Percentiles rank a stretch among this genome's conserved stretches.
Evolutionary conservation across 164 flowering plant genomes (phyloP).

Genomic region (Akebia trifoliata): DNA sequence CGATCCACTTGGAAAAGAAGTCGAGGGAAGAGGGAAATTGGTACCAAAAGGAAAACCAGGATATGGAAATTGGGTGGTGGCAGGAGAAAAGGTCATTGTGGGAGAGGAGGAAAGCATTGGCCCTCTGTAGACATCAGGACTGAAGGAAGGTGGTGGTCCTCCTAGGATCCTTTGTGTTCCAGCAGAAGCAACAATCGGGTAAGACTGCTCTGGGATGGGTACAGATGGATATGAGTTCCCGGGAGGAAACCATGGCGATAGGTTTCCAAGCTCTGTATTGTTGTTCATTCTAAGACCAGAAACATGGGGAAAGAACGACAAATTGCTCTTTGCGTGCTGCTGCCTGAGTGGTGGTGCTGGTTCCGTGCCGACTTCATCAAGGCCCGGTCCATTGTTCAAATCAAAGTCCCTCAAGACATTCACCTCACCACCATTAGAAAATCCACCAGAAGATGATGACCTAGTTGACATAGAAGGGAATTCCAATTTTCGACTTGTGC

Average conservation of each 20-base stretch:
- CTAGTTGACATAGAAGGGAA: constrained; percentile 23
- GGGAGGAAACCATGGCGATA: constrained; percentile 59
- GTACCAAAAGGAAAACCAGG: constrained; percentile 61
- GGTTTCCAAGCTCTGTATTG: constrained; percentile 39
- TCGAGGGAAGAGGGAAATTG: constrained; percentile 57
- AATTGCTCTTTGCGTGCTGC: constrained; percentile 26
- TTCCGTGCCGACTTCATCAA: constrained; percentile 54
- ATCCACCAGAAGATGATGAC: constrained; percentile 29
- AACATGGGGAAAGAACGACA: constrained; percentile 34
- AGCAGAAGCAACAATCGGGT: constrained; percentile 41
- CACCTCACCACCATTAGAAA: constrained; percentile 46
- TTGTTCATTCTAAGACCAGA: constrained; percentile 46
- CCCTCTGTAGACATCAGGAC: constrained; percentile 60
- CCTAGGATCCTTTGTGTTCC: constrained; percentile 54
- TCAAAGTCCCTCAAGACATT: constrained; percentile 62
- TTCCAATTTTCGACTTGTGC: constrained; percentile 32
- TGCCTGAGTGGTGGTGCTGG: constrained; percentile 31
- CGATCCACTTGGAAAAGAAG: constrained; percentile 55
- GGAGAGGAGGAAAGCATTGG: constrained; percentile 78
- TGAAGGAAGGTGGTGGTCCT: constrained; percentile 39
- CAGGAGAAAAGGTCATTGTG: constrained; percentile 45
- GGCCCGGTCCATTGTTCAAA: constrained; percentile 75
- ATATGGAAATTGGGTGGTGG: constrained; percentile 49
- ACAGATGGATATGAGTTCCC: constrained; percentile 51
- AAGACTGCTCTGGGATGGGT: constrained; percentile 54